Conservation (phyloP, 148 eudicot genomes). For the Amaranthus palmeri region DNA sequence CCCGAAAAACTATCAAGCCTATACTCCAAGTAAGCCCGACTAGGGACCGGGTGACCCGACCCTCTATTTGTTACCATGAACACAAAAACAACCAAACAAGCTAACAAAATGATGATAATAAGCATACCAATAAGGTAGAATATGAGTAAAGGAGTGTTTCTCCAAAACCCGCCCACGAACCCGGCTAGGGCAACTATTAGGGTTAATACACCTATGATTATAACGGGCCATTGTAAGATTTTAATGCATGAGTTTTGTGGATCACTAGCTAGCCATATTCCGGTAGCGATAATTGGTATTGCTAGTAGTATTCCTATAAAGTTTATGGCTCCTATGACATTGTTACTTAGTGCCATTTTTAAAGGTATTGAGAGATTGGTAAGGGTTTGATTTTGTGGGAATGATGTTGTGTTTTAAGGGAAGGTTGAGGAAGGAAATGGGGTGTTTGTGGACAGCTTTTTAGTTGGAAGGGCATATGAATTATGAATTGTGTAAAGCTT, state of each 20-base stretch:
- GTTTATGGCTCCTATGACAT: slow-evolving; percentile 68
- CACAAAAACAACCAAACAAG: slow-evolving; percentile 55
- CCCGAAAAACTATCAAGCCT: slow-evolving; percentile 65
- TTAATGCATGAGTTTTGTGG: slow-evolving; percentile 64
- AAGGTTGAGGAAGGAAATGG: not conserved
- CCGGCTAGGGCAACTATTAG: slow-evolving; percentile 58
- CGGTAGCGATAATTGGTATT: slow-evolving; percentile 67
- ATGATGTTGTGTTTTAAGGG: not conserved
- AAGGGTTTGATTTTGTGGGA: not conserved
- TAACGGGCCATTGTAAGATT: slow-evolving; percentile 79
- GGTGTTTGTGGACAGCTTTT: slow-evolving; percentile 3
- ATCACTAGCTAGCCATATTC: slow-evolving; percentile 67
- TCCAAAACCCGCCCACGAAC: slow-evolving; percentile 71
- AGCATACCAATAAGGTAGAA: slow-evolving; percentile 72
- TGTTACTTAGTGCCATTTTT: slow-evolving; percentile 75
- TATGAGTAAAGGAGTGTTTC: slow-evolving; percentile 51
- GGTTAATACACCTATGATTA: slow-evolving; percentile 61
- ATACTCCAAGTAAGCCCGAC: slow-evolving; percentile 73
- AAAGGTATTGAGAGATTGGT: not conserved
- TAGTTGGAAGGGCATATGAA: too few relatives aligned
- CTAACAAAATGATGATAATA: slow-evolving; percentile 51
- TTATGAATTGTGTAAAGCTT: not conserved
- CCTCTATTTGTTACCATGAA: slow-evolving; percentile 71
- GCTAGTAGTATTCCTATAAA: slow-evolving; percentile 68
- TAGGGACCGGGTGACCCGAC: slow-evolving; percentile 66